These are phyloP conservation scores for Phytophthora kernoviae DNA, from an alignment of 352 stramenopile species.

Conservation along the genomic window DNA sequence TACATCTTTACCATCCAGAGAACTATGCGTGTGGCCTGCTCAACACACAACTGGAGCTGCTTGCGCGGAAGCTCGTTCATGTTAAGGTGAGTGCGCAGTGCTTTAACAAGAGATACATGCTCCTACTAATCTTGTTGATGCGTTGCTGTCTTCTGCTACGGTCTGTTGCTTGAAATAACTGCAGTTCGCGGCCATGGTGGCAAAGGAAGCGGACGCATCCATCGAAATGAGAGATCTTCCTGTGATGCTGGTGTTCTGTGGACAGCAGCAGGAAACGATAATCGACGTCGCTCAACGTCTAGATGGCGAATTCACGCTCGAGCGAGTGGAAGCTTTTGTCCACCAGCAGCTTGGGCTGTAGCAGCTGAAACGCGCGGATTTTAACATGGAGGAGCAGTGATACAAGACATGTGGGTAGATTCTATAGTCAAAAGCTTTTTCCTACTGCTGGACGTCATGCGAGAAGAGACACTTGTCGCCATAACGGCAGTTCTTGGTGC, in stretches of 20 bases:
- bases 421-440: constrained; percentile 12
- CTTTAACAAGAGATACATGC: neutral
- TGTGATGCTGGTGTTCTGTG: constrained; percentile 68
- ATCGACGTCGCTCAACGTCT: constrained; percentile 62
- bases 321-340: constrained; percentile 46
- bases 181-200: constrained; percentile 68
- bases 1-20: constrained; percentile 74
- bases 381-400: constrained; percentile 7
- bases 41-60: constrained; percentile 63
- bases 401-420: constrained; percentile 5
- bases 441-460: constrained; percentile 37
- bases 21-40: constrained; percentile 78
- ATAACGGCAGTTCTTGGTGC: constrained; percentile 60
- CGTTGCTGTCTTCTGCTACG: constrained; percentile 2
- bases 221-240: constrained; percentile 73
- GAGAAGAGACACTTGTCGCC: constrained; percentile 79
- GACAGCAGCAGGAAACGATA: constrained; percentile 60
- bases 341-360: constrained; percentile 39
- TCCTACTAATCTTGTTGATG: neutral
- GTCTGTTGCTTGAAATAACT: neutral
- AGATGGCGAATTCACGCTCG: constrained; percentile 68
- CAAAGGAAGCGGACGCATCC: constrained; percentile 67
- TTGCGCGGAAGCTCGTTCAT: constrained; percentile 61
- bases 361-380: constrained; percentile 1
- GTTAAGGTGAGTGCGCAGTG: constrained; percentile 52